Percentiles rank a stretch among this genome's conserved stretches.
These are phyloP conservation scores for Viola odorata DNA, from an alignment of 345 rosid genomes.

Conservation along the genomic window DNA sequence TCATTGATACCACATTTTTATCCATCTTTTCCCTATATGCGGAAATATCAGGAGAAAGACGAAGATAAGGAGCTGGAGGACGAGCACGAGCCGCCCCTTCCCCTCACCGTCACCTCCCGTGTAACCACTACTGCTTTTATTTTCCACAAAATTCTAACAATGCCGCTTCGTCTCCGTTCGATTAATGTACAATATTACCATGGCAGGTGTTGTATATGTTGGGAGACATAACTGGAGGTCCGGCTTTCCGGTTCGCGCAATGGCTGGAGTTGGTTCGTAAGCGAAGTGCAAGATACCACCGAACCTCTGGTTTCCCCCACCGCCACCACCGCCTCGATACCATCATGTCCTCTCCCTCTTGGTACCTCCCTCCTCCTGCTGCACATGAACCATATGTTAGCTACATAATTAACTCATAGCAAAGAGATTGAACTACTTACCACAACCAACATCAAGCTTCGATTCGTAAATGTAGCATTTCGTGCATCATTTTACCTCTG, in stretches of 20 bases:
- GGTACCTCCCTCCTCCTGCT: too few species aligned
- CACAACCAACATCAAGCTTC: too few species aligned
- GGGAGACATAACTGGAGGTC: constrained; percentile 90
- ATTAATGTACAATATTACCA: neutral
- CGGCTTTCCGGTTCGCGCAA: constrained; percentile 78
- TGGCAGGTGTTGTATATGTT: constrained; percentile 89
- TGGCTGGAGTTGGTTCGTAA: constrained; percentile 99
- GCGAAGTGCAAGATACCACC: constrained; percentile 57
- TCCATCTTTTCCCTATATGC: neutral
- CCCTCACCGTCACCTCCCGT: constrained; percentile 92
- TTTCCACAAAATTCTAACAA: neutral
- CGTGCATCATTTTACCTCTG: too few species aligned
- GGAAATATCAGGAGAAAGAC: constrained; percentile 50
- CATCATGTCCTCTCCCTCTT: constrained; percentile 38
- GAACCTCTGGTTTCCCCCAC: constrained; percentile 83
- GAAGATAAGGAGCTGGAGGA: constrained; percentile 55
- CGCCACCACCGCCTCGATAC: constrained; percentile 43
- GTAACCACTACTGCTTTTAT: constrained; percentile 26
- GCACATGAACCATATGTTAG: too few species aligned
- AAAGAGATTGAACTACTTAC: too few species aligned
- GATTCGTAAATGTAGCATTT: too few species aligned
- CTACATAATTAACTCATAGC: too few species aligned
- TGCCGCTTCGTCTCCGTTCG: neutral
- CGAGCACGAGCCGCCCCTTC: constrained; percentile 61
- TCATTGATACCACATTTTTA: neutral